Evolutionary conservation across 2,329 filamentous ascomycete genomes (phyloP).

Genomic region (Pleomassaria siparia): DNA sequence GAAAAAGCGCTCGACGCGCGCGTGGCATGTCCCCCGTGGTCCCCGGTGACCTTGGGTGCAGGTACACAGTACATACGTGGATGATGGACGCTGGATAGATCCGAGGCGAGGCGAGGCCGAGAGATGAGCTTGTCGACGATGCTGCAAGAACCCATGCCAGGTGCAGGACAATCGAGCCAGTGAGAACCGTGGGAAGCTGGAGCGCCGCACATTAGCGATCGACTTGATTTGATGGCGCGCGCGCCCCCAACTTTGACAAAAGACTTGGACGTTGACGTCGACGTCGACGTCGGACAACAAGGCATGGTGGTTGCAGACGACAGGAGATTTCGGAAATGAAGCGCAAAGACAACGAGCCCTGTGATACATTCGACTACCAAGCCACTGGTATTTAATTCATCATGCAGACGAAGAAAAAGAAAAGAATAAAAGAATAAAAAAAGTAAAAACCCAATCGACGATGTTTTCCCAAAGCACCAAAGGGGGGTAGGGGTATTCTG

Average conservation of each 20-base stretch:
- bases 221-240: constrained; percentile 13
- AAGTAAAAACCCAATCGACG: too few relatives aligned
- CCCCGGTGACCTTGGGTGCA: background rate
- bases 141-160: constrained; percentile 20
- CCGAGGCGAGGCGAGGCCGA: background rate
- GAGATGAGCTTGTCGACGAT: constrained; percentile 16
- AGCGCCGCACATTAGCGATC: constrained; percentile 23
- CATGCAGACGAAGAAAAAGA: too few relatives aligned
- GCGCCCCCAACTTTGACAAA: too few relatives aligned
- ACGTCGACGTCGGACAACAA: constrained; percentile 11
- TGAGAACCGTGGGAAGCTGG: constrained; percentile 8
- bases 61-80: too few relatives aligned
- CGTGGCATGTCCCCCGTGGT: background rate
- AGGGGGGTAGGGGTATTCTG: constrained; percentile 43
- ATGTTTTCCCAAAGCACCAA: too few relatives aligned
- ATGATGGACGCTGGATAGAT: too few relatives aligned
- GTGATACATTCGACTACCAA: constrained; percentile 31
- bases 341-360: constrained; percentile 15
- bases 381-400: too few relatives aligned
- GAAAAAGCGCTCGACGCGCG: background rate
- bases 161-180: constrained; percentile 16
- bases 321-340: constrained; percentile 9
- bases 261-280: too few relatives aligned
- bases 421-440: too few relatives aligned
- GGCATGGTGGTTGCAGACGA: too few relatives aligned